phyloP scores from a whole-genome alignment of 1,284 basidiomycete species.

The Omphalotus olearius region DNA sequence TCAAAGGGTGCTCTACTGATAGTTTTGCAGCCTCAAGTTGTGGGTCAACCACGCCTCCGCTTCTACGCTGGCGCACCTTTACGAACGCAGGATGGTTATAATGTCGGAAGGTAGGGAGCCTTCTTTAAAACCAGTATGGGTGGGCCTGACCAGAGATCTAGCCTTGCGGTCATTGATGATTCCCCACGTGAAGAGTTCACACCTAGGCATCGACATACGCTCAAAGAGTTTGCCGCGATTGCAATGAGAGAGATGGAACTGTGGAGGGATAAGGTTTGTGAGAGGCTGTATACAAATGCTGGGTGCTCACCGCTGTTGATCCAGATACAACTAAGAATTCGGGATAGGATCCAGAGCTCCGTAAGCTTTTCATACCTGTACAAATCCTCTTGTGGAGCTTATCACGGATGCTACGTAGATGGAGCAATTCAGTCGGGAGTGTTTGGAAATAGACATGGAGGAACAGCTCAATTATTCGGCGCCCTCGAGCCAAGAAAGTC shows the following conservation, averaged over 20 bases:
- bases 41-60: conserved; percentile 62
- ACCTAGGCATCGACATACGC: conserved; percentile 84
- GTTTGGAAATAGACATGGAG: conserved; percentile 84
- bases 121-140: conserved; percentile 4
- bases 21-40: conserved; percentile 65
- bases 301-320: neutral
- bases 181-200: conserved; percentile 81
- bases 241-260: conserved; percentile 96
- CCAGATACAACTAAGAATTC: conserved; percentile 84
- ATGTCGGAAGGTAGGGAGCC: conserved; percentile 75
- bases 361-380: conserved; percentile 31
- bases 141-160: conserved; percentile 23
- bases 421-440: conserved; percentile 94
- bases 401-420: conserved; percentile 44
- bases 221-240: conserved; percentile 93
- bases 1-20: conserved; percentile 1
- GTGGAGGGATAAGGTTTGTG: conserved; percentile 81
- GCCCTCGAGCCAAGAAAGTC: neutral
- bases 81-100: conserved; percentile 85
- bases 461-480: conserved; percentile 1
- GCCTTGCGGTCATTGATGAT: conserved; percentile 84
- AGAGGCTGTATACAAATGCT: neutral
- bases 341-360: conserved; percentile 89
- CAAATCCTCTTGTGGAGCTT: conserved; percentile 5
- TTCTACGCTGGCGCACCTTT: conserved; percentile 94